These are phyloP conservation scores for Gastrolobium villosum DNA, from an alignment of 306 rosid genomes.

Conservation along the genomic window DNA sequence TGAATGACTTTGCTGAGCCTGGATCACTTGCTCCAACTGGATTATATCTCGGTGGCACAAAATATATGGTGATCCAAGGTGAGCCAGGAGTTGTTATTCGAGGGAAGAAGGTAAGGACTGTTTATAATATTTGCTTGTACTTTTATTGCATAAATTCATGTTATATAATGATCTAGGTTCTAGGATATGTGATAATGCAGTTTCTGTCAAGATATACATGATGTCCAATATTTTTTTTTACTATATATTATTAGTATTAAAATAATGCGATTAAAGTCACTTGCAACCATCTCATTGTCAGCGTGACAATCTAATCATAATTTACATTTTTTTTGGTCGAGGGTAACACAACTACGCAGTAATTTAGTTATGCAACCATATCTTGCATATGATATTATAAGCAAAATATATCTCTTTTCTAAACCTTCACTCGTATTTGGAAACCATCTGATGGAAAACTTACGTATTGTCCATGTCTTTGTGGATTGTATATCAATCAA, in stretches of 20 bases:
- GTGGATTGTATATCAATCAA: neutral
- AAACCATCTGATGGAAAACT: slow-evolving; percentile 21
- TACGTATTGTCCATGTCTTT: neutral
- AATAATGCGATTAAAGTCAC: neutral
- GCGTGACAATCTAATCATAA: neutral
- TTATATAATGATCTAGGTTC: slow-evolving; percentile 2
- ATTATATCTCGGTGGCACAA: slow-evolving; percentile 77
- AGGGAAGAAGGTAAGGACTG: slow-evolving; percentile 79
- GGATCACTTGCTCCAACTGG: slow-evolving; percentile 93
- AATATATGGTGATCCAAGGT: slow-evolving; percentile 94
- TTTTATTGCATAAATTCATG: neutral
- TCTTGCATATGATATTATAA: slow-evolving; percentile 3
- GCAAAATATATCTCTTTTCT: neutral
- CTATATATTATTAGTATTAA: too few relatives aligned
- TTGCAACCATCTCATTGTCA: slow-evolving; percentile 1
- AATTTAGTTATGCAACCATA: slow-evolving; percentile 1
- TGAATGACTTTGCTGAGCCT: slow-evolving; percentile 76
- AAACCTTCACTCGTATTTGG: neutral
- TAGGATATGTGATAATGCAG: neutral
- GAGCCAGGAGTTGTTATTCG: slow-evolving; percentile 84
- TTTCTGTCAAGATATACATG: neutral
- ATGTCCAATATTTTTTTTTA: too few relatives aligned
- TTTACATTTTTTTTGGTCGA: neutral
- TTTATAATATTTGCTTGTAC: neutral
- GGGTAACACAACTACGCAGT: neutral